Evolutionary conservation across 139 green algal genomes (phyloP), one percentile per base, ranked within the genome.

Genomic region (Chlorella sp.): DNA sequence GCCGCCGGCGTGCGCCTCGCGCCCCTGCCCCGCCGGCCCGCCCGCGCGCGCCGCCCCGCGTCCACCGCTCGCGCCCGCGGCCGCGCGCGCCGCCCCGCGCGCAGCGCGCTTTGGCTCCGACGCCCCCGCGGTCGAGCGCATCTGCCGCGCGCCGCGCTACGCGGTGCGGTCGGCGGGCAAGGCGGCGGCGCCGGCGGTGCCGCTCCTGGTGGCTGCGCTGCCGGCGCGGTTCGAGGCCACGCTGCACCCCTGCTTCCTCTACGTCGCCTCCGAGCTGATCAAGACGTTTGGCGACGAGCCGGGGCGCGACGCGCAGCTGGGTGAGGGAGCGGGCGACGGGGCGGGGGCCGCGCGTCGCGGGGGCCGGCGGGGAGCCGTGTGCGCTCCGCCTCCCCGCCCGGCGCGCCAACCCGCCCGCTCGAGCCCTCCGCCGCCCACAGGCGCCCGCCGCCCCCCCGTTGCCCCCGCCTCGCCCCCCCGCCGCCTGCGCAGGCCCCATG

Each of bases 241-340:
- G 2, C 76, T 76, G 9, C 88, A 94, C 73, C 85, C 87, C 6
- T 87, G 83, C 40, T 92, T 92, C 77, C 85, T 97, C 75, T 97
- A 94, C 79, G 90, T 93, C 25, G 82, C 90, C 35, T 90, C 79
- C 33, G 92, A 97, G 89, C 79, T 96, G 56, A 62, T 95, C 59
- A 97, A 97, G 79, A 80, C 86, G 17, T 96, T 93, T 79, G 87
- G 86, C 6, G 60, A 79, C 25, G 80, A 93, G 53, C 41, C 76
- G 21, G 66, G 60, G 1, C 56, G 82, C 3, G 83, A 88, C 46
- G 38, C 38, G 15, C 48, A 66, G n/a, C 71, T 94, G 71, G 76
- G 81, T 86, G 71, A 29, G 79, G 15, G 38, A 27, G n/a, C 1
- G 12, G 21, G 15, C 2, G 5, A 8, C 15, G 50, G 60, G 8